phyloP scores from a whole-genome alignment of 1,284 basidiomycete species.

The Rugiboletus extremiorientalis region DNA sequence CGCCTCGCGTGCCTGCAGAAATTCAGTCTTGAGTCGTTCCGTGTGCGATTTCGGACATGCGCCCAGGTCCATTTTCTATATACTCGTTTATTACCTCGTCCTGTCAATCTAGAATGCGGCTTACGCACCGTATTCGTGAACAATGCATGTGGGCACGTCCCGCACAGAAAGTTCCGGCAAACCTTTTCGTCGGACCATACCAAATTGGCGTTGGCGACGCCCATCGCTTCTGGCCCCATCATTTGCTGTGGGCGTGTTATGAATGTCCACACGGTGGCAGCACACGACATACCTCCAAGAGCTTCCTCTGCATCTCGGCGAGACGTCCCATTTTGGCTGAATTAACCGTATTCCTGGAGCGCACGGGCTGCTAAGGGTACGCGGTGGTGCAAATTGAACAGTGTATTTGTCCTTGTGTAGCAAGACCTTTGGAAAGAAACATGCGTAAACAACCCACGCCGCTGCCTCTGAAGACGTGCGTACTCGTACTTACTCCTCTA shows the following conservation, averaged over 20 bases:
- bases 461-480: background rate
- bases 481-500: too few relatives aligned
- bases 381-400: slow-evolving; percentile 10
- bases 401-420: slow-evolving; percentile 32
- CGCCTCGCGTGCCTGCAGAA: slow-evolving; percentile 74
- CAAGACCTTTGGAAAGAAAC: slow-evolving; percentile 30
- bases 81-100: slow-evolving; percentile 8
- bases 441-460: slow-evolving; percentile 24
- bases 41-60: slow-evolving; percentile 97
- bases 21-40: slow-evolving; percentile 92
- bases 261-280: background rate
- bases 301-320: slow-evolving; percentile 91
- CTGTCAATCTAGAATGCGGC: slow-evolving; percentile 1
- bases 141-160: slow-evolving; percentile 95
- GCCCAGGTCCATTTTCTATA: slow-evolving; percentile 98
- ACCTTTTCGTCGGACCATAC: slow-evolving; percentile 98
- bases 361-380: background rate
- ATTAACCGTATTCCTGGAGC: slow-evolving; percentile 7
- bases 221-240: slow-evolving; percentile 99
- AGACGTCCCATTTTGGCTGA: slow-evolving; percentile 70
- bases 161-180: slow-evolving; percentile 98
- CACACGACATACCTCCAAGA: slow-evolving; percentile 69
- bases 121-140: slow-evolving; percentile 95
- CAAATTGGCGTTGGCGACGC: slow-evolving; percentile 88
- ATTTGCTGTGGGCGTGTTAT: slow-evolving; percentile 70